Conservation (phyloP, 768 basidiomycete species). For the Sarcomyxa edulis region DNA sequence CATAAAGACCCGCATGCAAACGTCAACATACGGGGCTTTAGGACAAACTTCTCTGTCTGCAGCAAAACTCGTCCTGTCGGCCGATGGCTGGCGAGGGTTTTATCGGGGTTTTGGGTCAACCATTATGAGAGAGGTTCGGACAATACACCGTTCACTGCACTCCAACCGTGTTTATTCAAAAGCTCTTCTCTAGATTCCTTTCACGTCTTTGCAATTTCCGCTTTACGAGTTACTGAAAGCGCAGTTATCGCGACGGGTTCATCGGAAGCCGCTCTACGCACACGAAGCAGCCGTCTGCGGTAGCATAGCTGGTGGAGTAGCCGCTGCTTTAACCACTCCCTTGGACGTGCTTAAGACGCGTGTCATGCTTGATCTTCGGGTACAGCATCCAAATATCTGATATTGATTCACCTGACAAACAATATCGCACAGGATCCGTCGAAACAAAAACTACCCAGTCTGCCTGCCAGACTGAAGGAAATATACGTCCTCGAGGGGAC, state of each 20-base stretch:
- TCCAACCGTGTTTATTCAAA: conserved; percentile 15
- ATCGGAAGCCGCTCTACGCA: conserved; percentile 54
- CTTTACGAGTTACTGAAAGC: conserved; percentile 86
- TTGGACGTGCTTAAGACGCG: conserved; percentile 96
- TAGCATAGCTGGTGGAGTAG: conserved; percentile 84
- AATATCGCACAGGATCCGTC: conserved; percentile 37
- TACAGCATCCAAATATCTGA: conserved; percentile 20
- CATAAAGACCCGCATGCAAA: conserved; percentile 90
- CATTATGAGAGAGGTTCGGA: conserved; percentile 38
- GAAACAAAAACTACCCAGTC: conserved; percentile 45
- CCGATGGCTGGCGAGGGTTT: conserved; percentile 72
- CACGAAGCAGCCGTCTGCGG: conserved; percentile 87
- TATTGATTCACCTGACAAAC: neutral
- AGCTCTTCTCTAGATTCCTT: conserved; percentile 72
- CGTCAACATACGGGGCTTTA: conserved; percentile 60
- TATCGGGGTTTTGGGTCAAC: conserved; percentile 87
- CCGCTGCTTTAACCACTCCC: conserved; percentile 89
- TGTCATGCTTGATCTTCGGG: conserved; percentile 90
- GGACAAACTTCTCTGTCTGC: conserved; percentile 57
- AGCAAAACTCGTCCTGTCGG: conserved; percentile 47
- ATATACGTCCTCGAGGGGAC: conserved; percentile 74
- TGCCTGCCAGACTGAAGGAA: conserved; percentile 47
- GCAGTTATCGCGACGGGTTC: conserved; percentile 48
- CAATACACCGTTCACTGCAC: conserved; percentile 26
- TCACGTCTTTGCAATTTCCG: conserved; percentile 94